phyloP scores from a whole-genome alignment of 75 land plant genomes.

The Cupressus sempervirens region DNA sequence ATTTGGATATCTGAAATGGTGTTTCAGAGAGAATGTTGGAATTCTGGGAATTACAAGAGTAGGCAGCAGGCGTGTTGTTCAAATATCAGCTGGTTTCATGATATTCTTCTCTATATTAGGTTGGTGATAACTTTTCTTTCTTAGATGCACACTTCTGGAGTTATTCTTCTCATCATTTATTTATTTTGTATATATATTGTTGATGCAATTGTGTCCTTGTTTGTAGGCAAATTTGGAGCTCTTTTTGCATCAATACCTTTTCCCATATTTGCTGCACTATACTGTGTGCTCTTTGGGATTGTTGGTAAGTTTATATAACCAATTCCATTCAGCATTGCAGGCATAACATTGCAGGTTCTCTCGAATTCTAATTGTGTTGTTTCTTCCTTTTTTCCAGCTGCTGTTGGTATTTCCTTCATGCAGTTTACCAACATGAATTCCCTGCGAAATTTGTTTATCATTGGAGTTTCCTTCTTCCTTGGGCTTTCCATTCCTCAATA shows the following conservation, averaged over 20 bases:
- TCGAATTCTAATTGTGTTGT: not conserved
- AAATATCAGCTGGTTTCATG: constrained; percentile 86
- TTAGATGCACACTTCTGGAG: not conserved
- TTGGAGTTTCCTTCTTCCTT: constrained; percentile 85
- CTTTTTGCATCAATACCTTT: constrained; percentile 91
- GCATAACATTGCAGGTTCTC: not conserved
- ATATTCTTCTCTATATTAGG: constrained; percentile 84
- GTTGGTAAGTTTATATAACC: constrained; percentile 46
- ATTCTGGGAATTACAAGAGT: constrained; percentile 85
- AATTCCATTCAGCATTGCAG: not conserved
- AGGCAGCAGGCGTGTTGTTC: constrained; percentile 81
- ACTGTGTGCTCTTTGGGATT: constrained; percentile 84
- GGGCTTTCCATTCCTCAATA: constrained; percentile 90
- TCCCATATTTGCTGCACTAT: constrained; percentile 87
- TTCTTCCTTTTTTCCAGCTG: constrained; percentile 41
- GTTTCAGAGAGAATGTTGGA: constrained; percentile 92
- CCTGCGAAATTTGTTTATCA: constrained; percentile 78
- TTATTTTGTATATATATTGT: not conserved
- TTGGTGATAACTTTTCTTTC: constrained; percentile 6
- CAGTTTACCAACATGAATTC: constrained; percentile 94
- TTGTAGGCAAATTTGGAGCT: constrained; percentile 92
- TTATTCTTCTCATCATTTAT: not conserved
- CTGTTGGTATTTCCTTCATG: constrained; percentile 83
- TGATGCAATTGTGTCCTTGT: not conserved
- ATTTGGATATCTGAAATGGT: not conserved